phyloP scores from a whole-genome alignment of 768 basidiomycete species.

The Baorangia bicolor region DNA sequence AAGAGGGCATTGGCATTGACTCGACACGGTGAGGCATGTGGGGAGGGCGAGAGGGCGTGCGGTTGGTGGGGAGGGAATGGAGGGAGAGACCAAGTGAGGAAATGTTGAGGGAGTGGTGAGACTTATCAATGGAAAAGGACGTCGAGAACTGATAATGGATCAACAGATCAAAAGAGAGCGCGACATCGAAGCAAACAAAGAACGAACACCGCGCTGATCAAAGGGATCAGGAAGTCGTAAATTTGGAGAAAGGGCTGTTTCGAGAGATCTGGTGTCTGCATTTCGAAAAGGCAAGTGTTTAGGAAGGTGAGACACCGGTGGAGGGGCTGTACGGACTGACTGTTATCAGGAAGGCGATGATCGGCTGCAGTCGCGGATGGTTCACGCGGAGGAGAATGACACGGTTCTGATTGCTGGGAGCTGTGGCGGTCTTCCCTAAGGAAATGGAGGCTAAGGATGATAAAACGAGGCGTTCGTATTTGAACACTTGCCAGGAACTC shows the following conservation, averaged over 20 bases:
- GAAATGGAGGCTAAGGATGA: slow-evolving; percentile 17
- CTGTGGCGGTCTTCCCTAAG: slow-evolving; percentile 30
- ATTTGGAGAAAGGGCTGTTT: slow-evolving; percentile 35
- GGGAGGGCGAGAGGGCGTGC: slow-evolving; percentile 12
- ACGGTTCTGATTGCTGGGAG: slow-evolving; percentile 22
- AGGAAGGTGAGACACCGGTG: slow-evolving; percentile 26
- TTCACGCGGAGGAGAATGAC: slow-evolving; percentile 22
- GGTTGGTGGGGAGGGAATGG: slow-evolving; percentile 15
- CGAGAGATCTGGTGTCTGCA: slow-evolving; percentile 33
- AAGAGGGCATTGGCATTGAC: slow-evolving; percentile 32
- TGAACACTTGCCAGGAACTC: slow-evolving; percentile 29
- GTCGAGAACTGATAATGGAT: slow-evolving; percentile 40
- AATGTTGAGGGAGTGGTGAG: slow-evolving; percentile 22
- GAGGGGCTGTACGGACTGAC: slow-evolving; percentile 23
- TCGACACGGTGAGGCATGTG: slow-evolving; percentile 57
- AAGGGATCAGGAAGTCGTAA: slow-evolving; percentile 32
- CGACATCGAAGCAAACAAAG: slow-evolving; percentile 32
- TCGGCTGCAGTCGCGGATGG: slow-evolving; percentile 27
- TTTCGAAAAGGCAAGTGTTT: slow-evolving; percentile 30
- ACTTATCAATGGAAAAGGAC: slow-evolving; percentile 38
- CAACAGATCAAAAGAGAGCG: slow-evolving; percentile 40
- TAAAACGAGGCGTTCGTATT: slow-evolving; percentile 20
- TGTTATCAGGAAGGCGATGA: slow-evolving; percentile 36
- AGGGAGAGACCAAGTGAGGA: slow-evolving; percentile 23
- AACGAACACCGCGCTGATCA: slow-evolving; percentile 39